These are phyloP conservation scores for Zizania palustris DNA, from an alignment of 202 grass and related monocot species.

Conservation along the genomic window DNA sequence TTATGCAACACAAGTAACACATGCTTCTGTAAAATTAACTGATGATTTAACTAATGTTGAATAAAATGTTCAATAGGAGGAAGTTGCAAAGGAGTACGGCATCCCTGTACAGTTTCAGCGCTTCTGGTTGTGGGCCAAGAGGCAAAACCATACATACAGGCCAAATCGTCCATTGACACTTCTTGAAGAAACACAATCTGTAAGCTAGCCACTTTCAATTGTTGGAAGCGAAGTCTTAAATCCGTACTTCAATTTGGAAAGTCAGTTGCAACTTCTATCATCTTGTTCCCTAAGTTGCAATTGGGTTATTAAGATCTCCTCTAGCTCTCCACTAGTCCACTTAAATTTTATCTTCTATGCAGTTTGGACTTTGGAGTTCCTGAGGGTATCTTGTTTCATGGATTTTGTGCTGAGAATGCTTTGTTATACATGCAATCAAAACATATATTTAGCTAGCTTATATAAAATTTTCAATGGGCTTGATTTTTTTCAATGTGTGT, in stretches of 20 bases:
- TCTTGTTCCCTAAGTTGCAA: conserved; percentile 14
- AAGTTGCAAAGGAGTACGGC: conserved; percentile 86
- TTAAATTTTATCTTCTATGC: background rate
- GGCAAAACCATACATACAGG: conserved; percentile 90
- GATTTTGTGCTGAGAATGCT: conserved; percentile 2
- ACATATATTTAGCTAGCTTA: background rate
- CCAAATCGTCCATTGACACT: conserved; percentile 66
- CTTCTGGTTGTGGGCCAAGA: conserved; percentile 93
- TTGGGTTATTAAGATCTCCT: background rate
- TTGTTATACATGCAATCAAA: conserved; percentile 15
- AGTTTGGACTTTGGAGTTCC: conserved; percentile 17
- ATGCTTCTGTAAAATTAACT: conserved; percentile 18
- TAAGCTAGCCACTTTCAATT: conserved; percentile 46
- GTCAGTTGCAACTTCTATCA: background rate
- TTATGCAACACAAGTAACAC: background rate
- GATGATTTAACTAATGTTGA: background rate
- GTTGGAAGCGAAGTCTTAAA: conserved; percentile 22
- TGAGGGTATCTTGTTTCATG: conserved; percentile 5
- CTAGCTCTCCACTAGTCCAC: background rate
- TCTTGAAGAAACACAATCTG: conserved; percentile 74
- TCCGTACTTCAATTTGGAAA: conserved; percentile 12
- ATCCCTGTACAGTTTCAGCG: conserved; percentile 83
- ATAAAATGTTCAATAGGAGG: conserved; percentile 56
- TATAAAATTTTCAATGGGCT: conserved; percentile 16
- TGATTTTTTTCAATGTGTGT: conserved; percentile 29